Evolutionary conservation across 225 moss, liverwort and hornwort genomes (phyloP), one percentile per base, ranked within the genome.

Genomic region (Antitrichia curtipendula): DNA sequence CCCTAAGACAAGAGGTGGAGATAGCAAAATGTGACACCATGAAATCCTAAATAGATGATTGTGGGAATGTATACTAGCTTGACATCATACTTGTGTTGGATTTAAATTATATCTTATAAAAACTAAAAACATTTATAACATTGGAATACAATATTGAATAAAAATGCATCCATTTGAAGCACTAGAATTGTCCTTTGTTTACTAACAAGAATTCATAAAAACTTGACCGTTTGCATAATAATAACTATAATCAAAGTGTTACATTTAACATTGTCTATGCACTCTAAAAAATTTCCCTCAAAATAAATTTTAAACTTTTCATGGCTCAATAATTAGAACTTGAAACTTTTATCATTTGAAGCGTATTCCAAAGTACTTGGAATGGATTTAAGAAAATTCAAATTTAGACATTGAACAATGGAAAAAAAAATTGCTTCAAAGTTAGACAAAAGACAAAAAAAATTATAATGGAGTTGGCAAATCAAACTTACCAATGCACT

Each of bases 261-360:
- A 0, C 40, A 68, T 40, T 40, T n/a, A 4, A 68, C 38, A 74
- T 50, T 21, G 27, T 20, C 20, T 5, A 50, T 21, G 13, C 20
- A 45, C 4, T 29, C 0, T 0, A 28, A 0, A 18, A 45, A 10
- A 29, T 17, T 2, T 0, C 2, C 18, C 1, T 29, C 9, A 0
- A 45, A 45, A 6, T 18, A 10, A 45, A 45, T 18, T 72, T 45
- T 3, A 17, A 28, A 45, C 29, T 45, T 31, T 49, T 20, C 2
- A 29, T 8, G 31, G 31, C 2, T 49, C 31, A 47, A 19, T 18
- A 73, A 47, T 31, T 47, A 7, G 4, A 73, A 31, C 5, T 31
- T 47, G 31, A 29, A 47, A 47, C 7, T 47, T 45, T 31, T 47
- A 4, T 12, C 2, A 73, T 12, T 19, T 0, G 4, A 49, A 31